Evolutionary conservation across 768 basidiomycete genomes (phyloP).

Genomic region (Pleurotus cornucopiae): DNA sequence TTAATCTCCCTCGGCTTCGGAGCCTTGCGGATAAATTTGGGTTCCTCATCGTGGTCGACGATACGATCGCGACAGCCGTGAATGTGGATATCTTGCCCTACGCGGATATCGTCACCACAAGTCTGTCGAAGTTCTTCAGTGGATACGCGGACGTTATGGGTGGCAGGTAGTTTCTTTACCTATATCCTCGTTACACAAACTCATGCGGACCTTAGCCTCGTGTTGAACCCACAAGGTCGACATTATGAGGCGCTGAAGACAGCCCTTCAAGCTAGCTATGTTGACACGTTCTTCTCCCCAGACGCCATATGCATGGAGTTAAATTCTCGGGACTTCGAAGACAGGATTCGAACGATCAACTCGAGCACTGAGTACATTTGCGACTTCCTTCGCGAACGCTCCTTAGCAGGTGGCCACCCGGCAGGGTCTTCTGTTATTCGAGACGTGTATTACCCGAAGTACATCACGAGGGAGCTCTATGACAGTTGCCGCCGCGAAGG

Average conservation of each 20-base stretch:
- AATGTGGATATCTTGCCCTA: conserved; percentile 88
- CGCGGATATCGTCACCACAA: conserved; percentile 88
- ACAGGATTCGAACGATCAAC: conserved; percentile 74
- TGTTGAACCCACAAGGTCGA: conserved; percentile 75
- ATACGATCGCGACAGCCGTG: conserved; percentile 91
- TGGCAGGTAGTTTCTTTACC: conserved; percentile 63
- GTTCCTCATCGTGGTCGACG: conserved; percentile 88
- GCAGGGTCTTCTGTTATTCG: conserved; percentile 52
- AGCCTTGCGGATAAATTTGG: conserved; percentile 81
- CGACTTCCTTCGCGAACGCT: conserved; percentile 66
- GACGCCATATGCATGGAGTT: conserved; percentile 97
- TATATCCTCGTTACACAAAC: background rate
- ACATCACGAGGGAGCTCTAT: conserved; percentile 67
- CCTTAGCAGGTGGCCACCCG: conserved; percentile 39
- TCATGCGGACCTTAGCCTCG: conserved; percentile 50
- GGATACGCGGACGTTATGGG: conserved; percentile 97
- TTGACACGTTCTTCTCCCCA: conserved; percentile 85
- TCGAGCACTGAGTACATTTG: conserved; percentile 79
- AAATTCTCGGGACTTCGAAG: conserved; percentile 90
- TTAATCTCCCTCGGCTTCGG: conserved; percentile 72
- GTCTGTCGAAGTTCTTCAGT: conserved; percentile 92
- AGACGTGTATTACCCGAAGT: conserved; percentile 89
- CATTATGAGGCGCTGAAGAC: conserved; percentile 67
- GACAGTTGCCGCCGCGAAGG: conserved; percentile 44
- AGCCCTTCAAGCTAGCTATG: conserved; percentile 55